Evolutionary conservation across 2,329 filamentous ascomycete genomes (phyloP).

Genomic region (Neonectria punicea): DNA sequence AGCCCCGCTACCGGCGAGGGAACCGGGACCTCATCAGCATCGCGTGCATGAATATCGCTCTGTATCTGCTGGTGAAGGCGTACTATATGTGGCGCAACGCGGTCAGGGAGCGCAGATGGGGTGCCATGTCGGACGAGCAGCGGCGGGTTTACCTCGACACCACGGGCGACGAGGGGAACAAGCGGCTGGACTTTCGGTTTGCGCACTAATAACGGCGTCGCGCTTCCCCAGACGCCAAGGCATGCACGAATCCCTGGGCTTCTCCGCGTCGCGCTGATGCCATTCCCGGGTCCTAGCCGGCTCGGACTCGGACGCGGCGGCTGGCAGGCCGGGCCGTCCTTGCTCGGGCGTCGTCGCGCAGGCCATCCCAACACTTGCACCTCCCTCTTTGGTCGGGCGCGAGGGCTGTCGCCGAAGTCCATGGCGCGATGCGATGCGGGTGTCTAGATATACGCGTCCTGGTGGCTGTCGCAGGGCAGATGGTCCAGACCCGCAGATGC

Average conservation of each 20-base stretch:
- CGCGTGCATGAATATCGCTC: slow-evolving; percentile 36
- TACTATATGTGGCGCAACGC: slow-evolving; percentile 54
- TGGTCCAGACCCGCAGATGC: slow-evolving; percentile 30
- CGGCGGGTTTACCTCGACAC: slow-evolving; percentile 19
- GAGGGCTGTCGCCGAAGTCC: slow-evolving; percentile 14
- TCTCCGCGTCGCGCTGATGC: background rate
- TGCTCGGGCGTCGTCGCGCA: no score
- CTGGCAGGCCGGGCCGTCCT: slow-evolving; percentile 16
- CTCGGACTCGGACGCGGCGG: slow-evolving; percentile 2
- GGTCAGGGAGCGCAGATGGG: slow-evolving; percentile 21
- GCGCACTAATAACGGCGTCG: slow-evolving; percentile 17
- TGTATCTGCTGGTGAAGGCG: slow-evolving; percentile 54
- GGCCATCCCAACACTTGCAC: slow-evolving; percentile 10
- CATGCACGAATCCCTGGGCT: slow-evolving; percentile 8
- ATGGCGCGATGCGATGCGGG: slow-evolving; percentile 19
- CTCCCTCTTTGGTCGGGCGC: slow-evolving; percentile 16
- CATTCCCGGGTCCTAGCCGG: slow-evolving; percentile 19
- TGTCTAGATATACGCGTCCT: slow-evolving; percentile 18
- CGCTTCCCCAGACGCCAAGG: slow-evolving; percentile 12
- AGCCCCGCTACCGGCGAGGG: slow-evolving; percentile 55
- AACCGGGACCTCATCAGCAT: slow-evolving; percentile 51
- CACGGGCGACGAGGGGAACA: slow-evolving; percentile 26
- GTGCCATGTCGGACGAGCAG: slow-evolving; percentile 20
- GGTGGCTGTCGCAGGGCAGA: slow-evolving; percentile 13
- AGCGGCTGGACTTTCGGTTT: slow-evolving; percentile 27